Percentiles rank a stretch among this genome's conserved stretches.
phyloP scores from a whole-genome alignment of 768 basidiomycete species.

The Bullera alba region DNA sequence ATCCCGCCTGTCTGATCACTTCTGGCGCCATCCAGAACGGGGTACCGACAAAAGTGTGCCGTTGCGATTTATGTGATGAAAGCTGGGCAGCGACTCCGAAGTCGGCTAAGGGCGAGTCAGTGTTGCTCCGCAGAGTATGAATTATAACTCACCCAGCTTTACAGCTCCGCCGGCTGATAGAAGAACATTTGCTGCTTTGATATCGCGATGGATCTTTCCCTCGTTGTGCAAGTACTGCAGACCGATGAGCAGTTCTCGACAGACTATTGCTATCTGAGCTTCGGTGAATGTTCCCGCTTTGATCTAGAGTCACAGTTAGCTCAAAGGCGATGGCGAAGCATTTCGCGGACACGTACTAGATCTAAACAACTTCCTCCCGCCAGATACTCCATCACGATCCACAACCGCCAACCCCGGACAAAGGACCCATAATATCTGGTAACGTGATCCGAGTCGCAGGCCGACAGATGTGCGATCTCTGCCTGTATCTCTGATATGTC shows the following conservation, averaged over 20 bases:
- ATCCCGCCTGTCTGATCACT: constrained; percentile 93
- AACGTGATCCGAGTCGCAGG: constrained; percentile 93
- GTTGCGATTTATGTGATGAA: constrained; percentile 66
- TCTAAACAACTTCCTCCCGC: constrained; percentile 98
- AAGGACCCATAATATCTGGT: constrained; percentile 96
- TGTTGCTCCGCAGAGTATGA: not conserved
- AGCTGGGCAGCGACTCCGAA: constrained; percentile 98
- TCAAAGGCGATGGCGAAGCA: not conserved
- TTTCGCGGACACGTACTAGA: constrained; percentile 49
- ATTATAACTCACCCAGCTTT: constrained; percentile 59
- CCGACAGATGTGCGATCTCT: constrained; percentile 92
- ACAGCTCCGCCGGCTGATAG: constrained; percentile 85
- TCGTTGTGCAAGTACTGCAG: constrained; percentile 94
- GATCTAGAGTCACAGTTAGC: constrained; percentile 49
- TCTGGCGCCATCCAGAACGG: constrained; percentile 64
- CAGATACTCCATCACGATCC: constrained; percentile 99
- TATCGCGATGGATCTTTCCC: constrained; percentile 95
- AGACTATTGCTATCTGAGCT: constrained; percentile 87
- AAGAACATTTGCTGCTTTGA: constrained; percentile 95
- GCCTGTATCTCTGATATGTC: constrained; percentile 98
- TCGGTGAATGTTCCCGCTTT: constrained; percentile 87
- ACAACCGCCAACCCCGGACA: constrained; percentile 90
- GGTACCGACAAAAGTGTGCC: constrained; percentile 86
- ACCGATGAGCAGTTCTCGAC: constrained; percentile 83
- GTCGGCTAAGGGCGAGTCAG: constrained; percentile 55